phyloP scores from a whole-genome alignment of 2,329 filamentous ascomycete species.

The Chaetomium strumarium region DNA sequence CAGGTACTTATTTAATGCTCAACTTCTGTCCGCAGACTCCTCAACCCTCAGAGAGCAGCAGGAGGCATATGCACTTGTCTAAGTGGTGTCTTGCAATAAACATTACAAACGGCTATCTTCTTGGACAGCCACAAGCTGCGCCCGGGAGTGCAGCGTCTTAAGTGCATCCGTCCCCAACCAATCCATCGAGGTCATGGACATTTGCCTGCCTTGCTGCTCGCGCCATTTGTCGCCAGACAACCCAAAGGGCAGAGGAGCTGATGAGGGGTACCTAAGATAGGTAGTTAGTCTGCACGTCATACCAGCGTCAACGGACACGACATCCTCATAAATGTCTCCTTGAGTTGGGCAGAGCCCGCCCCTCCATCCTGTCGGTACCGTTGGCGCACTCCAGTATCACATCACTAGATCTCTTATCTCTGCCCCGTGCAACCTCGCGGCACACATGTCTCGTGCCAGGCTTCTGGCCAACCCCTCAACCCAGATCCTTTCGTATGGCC shows the following conservation, averaged over 20 bases:
- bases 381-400: no score
- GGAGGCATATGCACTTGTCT: no score
- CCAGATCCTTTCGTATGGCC: conserved; percentile 3
- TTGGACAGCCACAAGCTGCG: no score
- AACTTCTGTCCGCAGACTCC: no score
- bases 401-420: conserved; percentile 11
- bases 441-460: conserved; percentile 12
- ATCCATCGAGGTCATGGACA: conserved; percentile 5
- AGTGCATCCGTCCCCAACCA: neutral
- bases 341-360: conserved; percentile 18
- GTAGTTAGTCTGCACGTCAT: conserved; percentile 8
- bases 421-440: conserved; percentile 6
- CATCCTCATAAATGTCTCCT: neutral
- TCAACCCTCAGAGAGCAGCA: no score
- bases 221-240: conserved; percentile 1
- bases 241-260: neutral
- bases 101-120: no score
- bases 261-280: conserved; percentile 4
- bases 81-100: no score
- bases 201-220: neutral
- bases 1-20: no score
- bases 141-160: neutral
- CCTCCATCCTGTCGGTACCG: conserved; percentile 8
- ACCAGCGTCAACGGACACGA: neutral
- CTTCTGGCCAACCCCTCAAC: neutral